Percentiles rank a stretch among this genome's conserved stretches.
These are phyloP conservation scores for Chaetoceros tenuissimus DNA, from an alignment of 108 stramenopile genomes.

Conservation along the genomic window DNA sequence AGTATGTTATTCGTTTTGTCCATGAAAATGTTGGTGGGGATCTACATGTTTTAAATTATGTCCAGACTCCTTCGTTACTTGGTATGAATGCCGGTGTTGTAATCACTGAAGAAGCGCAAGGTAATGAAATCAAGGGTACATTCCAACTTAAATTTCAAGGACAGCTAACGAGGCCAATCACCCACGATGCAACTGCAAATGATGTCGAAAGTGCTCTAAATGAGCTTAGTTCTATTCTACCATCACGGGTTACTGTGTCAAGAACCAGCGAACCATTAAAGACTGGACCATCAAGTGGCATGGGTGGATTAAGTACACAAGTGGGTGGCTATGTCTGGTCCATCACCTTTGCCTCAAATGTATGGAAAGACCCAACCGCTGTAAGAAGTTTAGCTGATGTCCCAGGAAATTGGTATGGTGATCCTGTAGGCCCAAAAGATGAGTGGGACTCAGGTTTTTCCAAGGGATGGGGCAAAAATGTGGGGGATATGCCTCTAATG, in stretches of 20 bases:
- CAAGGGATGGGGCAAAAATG: conserved; percentile 83
- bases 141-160: conserved; percentile 73
- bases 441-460: conserved; percentile 72
- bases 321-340: conserved; percentile 73
- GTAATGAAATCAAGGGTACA: conserved; percentile 52
- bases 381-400: conserved; percentile 35
- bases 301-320: conserved; percentile 39
- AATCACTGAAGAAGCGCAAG: conserved; percentile 23
- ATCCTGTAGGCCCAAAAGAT: conserved; percentile 31
- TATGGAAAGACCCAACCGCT: conserved; percentile 67
- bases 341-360: conserved; percentile 61
- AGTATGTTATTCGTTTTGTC: conserved; percentile 48
- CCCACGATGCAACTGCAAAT: conserved; percentile 44
- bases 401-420: conserved; percentile 68
- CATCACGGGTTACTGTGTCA: conserved; percentile 56
- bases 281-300: conserved; percentile 29
- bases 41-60: conserved; percentile 24
- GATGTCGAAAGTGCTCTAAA: conserved; percentile 62
- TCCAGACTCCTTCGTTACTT: conserved; percentile 8
- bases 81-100: conserved; percentile 19
- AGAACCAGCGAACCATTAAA: conserved; percentile 29
- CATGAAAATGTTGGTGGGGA: conserved; percentile 56
- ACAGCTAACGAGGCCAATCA: conserved; percentile 58
- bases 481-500: conserved; percentile 51
- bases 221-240: conserved; percentile 50